These are phyloP conservation scores for Lanzia echinophila DNA, from an alignment of 2,329 filamentous ascomycete species.

Conservation along the genomic window DNA sequence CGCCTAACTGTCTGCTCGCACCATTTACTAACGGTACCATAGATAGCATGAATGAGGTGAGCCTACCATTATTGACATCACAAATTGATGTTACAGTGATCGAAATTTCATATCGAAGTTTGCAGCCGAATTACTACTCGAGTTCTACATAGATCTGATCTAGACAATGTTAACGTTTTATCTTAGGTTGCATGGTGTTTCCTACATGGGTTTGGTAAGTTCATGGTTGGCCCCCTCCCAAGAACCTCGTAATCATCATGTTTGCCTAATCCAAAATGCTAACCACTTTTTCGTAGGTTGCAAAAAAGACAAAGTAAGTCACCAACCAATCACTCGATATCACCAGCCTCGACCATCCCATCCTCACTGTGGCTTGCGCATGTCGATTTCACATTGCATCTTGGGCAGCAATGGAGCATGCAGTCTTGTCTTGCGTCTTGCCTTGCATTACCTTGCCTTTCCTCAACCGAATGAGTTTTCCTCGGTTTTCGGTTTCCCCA, in stretches of 20 bases:
- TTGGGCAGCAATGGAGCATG: slow-evolving; percentile 41
- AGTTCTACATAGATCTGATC: slow-evolving; percentile 8
- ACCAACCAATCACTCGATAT: slow-evolving; percentile 6
- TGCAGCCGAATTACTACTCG: not conserved
- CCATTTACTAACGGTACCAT: slow-evolving; percentile 24
- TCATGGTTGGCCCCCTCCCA: not conserved
- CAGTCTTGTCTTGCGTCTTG: slow-evolving; percentile 5
- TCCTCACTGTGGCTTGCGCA: slow-evolving; percentile 25
- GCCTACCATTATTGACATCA: slow-evolving; percentile 1
- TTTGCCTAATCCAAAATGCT: slow-evolving; percentile 8
- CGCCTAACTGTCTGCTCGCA: slow-evolving; percentile 12
- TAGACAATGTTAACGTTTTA: slow-evolving; percentile 2
- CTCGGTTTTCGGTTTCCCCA: slow-evolving; percentile 8
- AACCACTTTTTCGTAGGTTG: slow-evolving; percentile 37
- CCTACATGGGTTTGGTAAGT: slow-evolving; percentile 76
- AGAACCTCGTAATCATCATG: slow-evolving; percentile 1
- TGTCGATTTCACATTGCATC: slow-evolving; percentile 24
- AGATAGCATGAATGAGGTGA: slow-evolving; percentile 94
- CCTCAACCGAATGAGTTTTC: slow-evolving; percentile 7
- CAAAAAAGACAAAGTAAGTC: slow-evolving; percentile 94
- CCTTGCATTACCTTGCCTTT: slow-evolving; percentile 2
- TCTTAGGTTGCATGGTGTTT: slow-evolving; percentile 71
- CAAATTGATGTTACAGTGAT: not conserved
- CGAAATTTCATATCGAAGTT: not conserved
- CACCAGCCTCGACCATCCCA: slow-evolving; percentile 2